Conservation (phyloP, 257 asterid genomes). For the Handroanthus guayacan region DNA sequence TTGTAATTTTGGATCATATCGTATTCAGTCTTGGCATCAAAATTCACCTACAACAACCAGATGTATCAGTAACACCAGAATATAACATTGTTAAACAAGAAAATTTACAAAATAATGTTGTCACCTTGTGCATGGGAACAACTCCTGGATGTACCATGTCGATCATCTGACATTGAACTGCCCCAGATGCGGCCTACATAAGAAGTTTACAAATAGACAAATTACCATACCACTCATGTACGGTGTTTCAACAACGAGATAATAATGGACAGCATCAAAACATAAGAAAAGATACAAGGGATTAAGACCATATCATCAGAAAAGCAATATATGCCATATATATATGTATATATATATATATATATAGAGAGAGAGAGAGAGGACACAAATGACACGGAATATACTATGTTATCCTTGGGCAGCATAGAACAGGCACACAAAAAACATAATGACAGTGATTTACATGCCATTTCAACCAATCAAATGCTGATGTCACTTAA, state of each 20-base stretch:
- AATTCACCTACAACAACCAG: slow-evolving; percentile 58
- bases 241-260: background rate
- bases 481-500: background rate
- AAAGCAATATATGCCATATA: background rate
- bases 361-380: too few relatives aligned
- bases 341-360: too few relatives aligned
- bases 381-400: background rate
- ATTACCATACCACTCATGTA: background rate
- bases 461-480: background rate
- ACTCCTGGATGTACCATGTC: slow-evolving; percentile 78
- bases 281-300: background rate
- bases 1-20: slow-evolving; percentile 82
- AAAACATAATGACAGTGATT: background rate
- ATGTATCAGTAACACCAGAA: slow-evolving; percentile 25
- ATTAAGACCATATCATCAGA: background rate
- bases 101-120: background rate
- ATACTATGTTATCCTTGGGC: background rate
- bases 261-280: background rate
- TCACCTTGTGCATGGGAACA: slow-evolving; percentile 84
- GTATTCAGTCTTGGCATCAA: slow-evolving; percentile 76
- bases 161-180: slow-evolving; percentile 84
- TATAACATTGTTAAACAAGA: background rate
- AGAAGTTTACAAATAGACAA: slow-evolving; percentile 2
- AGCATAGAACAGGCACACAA: background rate
- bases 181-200: slow-evolving; percentile 75